Evolutionary conservation across 495 filamentous ascomycete species (phyloP), one percentile per base, ranked within the genome.

Genomic region (Aspergillus nanangensis): DNA sequence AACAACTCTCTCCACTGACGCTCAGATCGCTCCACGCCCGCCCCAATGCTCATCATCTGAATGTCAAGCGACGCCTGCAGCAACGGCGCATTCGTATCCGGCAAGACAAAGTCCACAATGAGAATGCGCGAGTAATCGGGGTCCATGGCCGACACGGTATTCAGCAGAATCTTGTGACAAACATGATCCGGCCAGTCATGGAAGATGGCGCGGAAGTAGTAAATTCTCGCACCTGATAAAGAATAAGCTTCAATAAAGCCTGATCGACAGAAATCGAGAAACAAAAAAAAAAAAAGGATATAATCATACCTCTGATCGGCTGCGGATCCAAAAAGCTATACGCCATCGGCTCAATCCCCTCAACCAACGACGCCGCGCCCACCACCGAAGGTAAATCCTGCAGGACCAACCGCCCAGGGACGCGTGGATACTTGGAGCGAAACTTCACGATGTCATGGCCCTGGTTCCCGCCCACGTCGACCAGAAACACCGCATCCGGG

Each of bases 181-280:
- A 66, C 55, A 3, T 57, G 15, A 40, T 76, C 70, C 0, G 69
- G 62, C 70, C 72, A 76, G 53, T 74, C 66, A 33, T 74, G 69
- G 51, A 72, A 69, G 25, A 76, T 66, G 17, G 59, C 51, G n/a
- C 70, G 65, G 44, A 71, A 67, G 48, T 69, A 68, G 52, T 72
- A 75, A 2, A 44, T 56, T 29, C 55, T 53, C 4, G 71, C 71
- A 8, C 61, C 66, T 61, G 31, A 10, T 36, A 14, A 44, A 11
- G 10, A 20, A 11, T 17, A 21, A 24, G 8, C 19, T 23, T 10
- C 10, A 8, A 17, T 24, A 33, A 36, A 22, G 17, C 17, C 13
- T 15, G 3, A 31, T 9, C 8, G 3, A n/a, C n/a, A n/a, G n/a
- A n/a, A n/a, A n/a, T n/a, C n/a, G n/a, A n/a, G n/a, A n/a, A n/a